Evolutionary conservation across 495 filamentous ascomycete species (phyloP), one percentile per base, ranked within the genome.

Genomic region (Aspergillus hancockii): DNA sequence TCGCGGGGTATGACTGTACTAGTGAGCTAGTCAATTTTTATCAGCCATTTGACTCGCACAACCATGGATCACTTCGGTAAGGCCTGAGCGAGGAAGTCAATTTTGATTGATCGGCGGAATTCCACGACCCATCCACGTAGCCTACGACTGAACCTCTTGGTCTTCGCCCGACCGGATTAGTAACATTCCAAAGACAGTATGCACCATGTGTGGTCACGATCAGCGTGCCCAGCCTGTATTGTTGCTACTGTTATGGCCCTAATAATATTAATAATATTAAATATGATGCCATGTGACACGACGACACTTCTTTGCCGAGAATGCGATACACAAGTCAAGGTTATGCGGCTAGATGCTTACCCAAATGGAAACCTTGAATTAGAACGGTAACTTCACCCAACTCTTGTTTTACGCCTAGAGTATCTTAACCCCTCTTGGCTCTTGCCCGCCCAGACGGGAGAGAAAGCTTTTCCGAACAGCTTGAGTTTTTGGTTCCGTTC

Each of bases 91-190:
- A 45, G 19, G 14, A 19, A 45, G 18, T 8, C 14, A 18, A 18
- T 1, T 3, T 45, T 19, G 41, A 45, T 45, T 45, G 41, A 45
- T 45, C n/a, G n/a, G 41, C 4, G 9, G 7, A 3, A 22, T 47
- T 47, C 43, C 43, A 47, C 43, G 43, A 47, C 43, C 43, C 43
- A 47, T 47, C 43, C 43, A 23, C 36, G 36, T 40, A 13, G 36
- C 12, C 9, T 9, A 40, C 36, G 25, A 28, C 38, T 2, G 14
- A 41, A 18, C 8, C 12, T 22, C 3, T 47, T 19, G 19, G 43
- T 4, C 19, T 22, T 22, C 4, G 43, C n/a, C n/a, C 41, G 41
- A 45, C 41, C 10, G 41, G 41, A 45, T 45, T 45, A n/a, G 41
- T 22, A n/a, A 19, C 3, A 10, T 21, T 22, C 41, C n/a, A 19